Evolutionary conservation across 2,329 filamentous ascomycete genomes (phyloP).

Genomic region (Penicillium sp.): DNA sequence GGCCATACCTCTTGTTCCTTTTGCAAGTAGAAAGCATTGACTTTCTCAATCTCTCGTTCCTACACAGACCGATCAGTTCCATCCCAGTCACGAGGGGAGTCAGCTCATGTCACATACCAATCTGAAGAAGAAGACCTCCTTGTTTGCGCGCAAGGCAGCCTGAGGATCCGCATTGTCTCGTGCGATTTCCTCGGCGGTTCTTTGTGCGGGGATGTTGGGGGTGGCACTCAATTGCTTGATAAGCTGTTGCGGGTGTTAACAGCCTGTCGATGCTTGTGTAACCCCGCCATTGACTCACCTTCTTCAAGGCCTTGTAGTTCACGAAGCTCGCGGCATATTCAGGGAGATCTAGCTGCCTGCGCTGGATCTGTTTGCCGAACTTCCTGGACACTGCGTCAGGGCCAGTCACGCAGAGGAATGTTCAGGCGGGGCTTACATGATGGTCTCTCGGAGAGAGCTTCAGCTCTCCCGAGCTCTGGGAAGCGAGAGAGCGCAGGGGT

Average conservation of each 20-base stretch:
- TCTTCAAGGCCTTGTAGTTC: constrained; percentile 98
- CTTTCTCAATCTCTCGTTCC: constrained; percentile 97
- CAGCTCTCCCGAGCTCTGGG: constrained; percentile 14
- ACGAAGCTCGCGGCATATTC: constrained; percentile 99
- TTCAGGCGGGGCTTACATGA: constrained; percentile 2
- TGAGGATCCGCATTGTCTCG: constrained; percentile 69
- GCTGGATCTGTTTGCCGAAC: constrained; percentile 99
- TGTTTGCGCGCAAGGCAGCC: constrained; percentile 89
- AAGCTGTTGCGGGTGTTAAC: constrained; percentile 62
- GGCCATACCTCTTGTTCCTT: constrained; percentile 89
- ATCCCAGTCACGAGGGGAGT: neutral
- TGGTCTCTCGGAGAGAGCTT: constrained; percentile 13
- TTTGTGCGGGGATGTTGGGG: constrained; percentile 76
- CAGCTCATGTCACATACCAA: constrained; percentile 59
- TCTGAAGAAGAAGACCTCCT: constrained; percentile 98
- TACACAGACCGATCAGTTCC: constrained; percentile 39
- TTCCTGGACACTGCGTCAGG: constrained; percentile 65
- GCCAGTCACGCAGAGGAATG: neutral
- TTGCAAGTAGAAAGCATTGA: constrained; percentile 96
- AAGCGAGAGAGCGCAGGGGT: neutral
- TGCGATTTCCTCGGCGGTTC: constrained; percentile 48
- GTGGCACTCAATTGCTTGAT: constrained; percentile 98
- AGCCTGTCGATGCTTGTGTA: constrained; percentile 12
- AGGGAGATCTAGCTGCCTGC: constrained; percentile 96
- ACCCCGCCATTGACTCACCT: constrained; percentile 60